Evolutionary conservation across 2,329 filamentous ascomycete genomes (phyloP).

Genomic region (Diaporthe sp.): DNA sequence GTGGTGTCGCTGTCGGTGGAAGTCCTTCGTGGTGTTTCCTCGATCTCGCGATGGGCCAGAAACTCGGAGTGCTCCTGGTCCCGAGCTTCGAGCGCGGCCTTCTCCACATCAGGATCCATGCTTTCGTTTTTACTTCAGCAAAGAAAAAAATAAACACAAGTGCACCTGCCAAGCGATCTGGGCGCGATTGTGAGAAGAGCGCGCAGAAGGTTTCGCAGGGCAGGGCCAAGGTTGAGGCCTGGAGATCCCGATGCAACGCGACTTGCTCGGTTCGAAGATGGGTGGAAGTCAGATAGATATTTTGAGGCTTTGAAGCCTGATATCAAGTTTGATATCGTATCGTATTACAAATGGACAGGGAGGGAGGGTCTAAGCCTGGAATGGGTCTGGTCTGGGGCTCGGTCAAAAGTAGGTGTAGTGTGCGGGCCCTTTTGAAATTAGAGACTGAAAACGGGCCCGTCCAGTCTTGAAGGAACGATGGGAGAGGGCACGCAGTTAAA

Average conservation of each 20-base stretch:
- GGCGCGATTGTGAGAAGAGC: not conserved
- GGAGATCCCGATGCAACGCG: not conserved
- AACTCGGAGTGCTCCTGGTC: constrained; percentile 21
- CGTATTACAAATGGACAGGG: constrained; percentile 8
- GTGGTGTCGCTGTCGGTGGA: constrained; percentile 37
- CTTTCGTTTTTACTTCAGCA: constrained; percentile 16
- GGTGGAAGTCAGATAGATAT: not conserved
- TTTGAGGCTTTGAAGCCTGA: not conserved
- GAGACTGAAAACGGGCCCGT: constrained; percentile 17
- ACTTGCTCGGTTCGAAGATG: not conserved
- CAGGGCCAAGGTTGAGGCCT: constrained; percentile 23
- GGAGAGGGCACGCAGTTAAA: not conserved
- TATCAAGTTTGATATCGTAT: constrained; percentile 4
- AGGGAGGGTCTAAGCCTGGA: not conserved
- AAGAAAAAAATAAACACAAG: not conserved
- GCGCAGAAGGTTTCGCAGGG: constrained; percentile 18
- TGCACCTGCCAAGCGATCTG: constrained; percentile 5
- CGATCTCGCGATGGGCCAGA: constrained; percentile 35
- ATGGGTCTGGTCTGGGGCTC: constrained; percentile 3
- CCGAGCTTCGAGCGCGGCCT: constrained; percentile 28
- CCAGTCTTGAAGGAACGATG: constrained; percentile 6
- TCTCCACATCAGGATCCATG: constrained; percentile 39
- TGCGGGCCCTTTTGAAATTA: constrained; percentile 19
- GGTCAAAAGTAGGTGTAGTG: constrained; percentile 26
- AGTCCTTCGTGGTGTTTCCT: constrained; percentile 33